phyloP scores from a whole-genome alignment of 768 basidiomycete species.

The Dendrothele bispora region DNA sequence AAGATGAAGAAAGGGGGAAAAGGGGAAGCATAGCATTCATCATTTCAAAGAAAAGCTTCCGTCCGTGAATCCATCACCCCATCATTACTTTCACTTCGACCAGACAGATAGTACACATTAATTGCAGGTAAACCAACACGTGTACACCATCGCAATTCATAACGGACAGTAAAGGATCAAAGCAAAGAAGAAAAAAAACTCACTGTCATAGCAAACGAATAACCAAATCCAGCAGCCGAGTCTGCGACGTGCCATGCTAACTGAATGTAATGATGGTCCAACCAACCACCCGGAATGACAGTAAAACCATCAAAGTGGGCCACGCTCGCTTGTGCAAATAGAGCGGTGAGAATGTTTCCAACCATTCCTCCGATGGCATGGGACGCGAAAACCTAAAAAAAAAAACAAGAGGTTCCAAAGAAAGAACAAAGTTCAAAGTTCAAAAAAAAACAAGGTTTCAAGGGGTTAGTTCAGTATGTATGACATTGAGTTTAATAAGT shows the following conservation, averaged over 20 bases:
- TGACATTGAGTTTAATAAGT: too few species aligned
- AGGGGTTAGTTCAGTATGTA: too few species aligned
- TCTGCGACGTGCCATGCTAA: constrained; percentile 85
- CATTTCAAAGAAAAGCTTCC: too few species aligned
- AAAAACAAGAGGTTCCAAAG: too few species aligned
- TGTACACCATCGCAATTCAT: too few species aligned
- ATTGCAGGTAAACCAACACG: too few species aligned
- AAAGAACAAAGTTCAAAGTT: too few species aligned
- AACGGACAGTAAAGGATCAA: neutral
- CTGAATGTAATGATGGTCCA: constrained; percentile 79
- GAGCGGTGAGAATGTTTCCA: constrained; percentile 80
- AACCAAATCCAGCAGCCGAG: constrained; percentile 60
- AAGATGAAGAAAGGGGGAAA: neutral
- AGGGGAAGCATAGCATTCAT: neutral
- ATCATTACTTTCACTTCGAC: too few species aligned
- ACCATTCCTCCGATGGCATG: constrained; percentile 78
- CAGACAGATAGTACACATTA: too few species aligned
- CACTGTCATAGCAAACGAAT: constrained; percentile 78
- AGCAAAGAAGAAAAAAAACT: constrained; percentile 27
- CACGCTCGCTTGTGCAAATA: constrained; percentile 82
- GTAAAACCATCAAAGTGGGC: constrained; percentile 80
- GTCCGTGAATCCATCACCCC: too few species aligned
- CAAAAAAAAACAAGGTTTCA: too few species aligned
- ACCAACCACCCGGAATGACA: constrained; percentile 78
- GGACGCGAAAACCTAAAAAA: constrained; percentile 81